phyloP scores from a whole-genome alignment of 108 stramenopile species.

The Licmophora abbreviata region DNA sequence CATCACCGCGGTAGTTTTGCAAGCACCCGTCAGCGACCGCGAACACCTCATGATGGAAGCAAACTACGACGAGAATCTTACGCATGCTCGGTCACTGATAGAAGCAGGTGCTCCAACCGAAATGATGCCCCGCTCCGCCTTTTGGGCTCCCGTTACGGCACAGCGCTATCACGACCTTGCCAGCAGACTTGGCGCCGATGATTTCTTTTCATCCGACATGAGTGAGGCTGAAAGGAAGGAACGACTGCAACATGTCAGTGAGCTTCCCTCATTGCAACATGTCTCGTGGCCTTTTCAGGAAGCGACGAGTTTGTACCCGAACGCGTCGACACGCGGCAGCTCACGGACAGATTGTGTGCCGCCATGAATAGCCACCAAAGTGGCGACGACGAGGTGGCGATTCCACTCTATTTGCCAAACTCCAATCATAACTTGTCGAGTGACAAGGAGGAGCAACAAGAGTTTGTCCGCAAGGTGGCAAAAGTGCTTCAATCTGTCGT shows the following conservation, averaged over 20 bases:
- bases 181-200: conserved; percentile 73
- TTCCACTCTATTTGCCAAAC: conserved; percentile 35
- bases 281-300: conserved; percentile 76
- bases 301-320: conserved; percentile 83
- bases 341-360: conserved; percentile 55
- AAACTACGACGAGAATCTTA: conserved; percentile 25
- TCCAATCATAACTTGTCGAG: conserved; percentile 77
- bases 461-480: conserved; percentile 56
- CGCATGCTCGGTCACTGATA: conserved; percentile 35
- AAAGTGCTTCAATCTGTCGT: conserved; percentile 15
- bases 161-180: conserved; percentile 74
- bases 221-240: conserved; percentile 61
- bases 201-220: conserved; percentile 90
- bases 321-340: conserved; percentile 30
- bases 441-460: conserved; percentile 28
- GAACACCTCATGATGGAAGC: conserved; percentile 37
- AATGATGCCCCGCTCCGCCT: conserved; percentile 85
- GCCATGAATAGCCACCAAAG: conserved; percentile 55
- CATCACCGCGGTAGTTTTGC: conserved; percentile 64
- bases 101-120: conserved; percentile 23
- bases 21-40: conserved; percentile 91
- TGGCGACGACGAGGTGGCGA: conserved; percentile 18
- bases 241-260: conserved; percentile 59
- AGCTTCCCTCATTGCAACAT: neutral
- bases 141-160: conserved; percentile 93